phyloP scores from a whole-genome alignment of 2,329 filamentous ascomycete species.

The Neofusicoccum parvum region DNA sequence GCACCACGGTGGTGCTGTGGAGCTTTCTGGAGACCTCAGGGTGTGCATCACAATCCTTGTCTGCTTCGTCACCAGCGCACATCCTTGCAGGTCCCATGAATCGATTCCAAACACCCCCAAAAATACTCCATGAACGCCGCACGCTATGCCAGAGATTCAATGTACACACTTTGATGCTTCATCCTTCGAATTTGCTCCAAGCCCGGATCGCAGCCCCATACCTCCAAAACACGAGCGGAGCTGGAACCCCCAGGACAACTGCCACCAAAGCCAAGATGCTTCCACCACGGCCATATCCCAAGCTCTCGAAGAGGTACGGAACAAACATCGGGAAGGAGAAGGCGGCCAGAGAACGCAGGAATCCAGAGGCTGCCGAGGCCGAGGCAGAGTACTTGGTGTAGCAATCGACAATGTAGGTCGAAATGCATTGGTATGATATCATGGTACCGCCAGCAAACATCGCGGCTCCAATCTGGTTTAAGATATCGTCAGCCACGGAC shows the following conservation, averaged over 20 bases:
- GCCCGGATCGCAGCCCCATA: constrained; percentile 51
- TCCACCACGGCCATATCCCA: constrained; percentile 54
- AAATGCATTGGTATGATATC: constrained; percentile 48
- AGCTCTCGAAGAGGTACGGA: constrained; percentile 44
- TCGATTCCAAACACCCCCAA: background rate
- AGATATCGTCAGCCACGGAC: too few relatives aligned
- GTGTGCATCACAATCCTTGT: too few relatives aligned
- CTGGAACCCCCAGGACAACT: constrained; percentile 49
- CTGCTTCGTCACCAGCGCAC: too few relatives aligned
- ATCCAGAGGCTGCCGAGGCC: constrained; percentile 52
- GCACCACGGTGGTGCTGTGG: background rate
- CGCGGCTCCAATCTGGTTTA: constrained; percentile 47
- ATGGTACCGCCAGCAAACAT: constrained; percentile 54
- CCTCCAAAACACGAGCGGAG: constrained; percentile 52
- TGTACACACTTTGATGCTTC: background rate
- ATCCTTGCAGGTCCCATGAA: background rate
- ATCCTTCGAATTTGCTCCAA: constrained; percentile 32
- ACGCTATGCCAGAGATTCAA: background rate
- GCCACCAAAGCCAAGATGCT: constrained; percentile 50
- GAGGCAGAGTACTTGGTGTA: constrained; percentile 54
- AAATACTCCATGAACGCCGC: background rate
- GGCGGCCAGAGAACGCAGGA: constrained; percentile 50
- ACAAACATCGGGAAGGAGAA: constrained; percentile 51
- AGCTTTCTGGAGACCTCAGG: background rate
- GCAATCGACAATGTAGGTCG: constrained; percentile 58